Percentiles rank a stretch among this genome's conserved stretches.
phyloP scores from a whole-genome alignment of 192 early-diverging fungal genomes.

The Ambispora gerdemannii region DNA sequence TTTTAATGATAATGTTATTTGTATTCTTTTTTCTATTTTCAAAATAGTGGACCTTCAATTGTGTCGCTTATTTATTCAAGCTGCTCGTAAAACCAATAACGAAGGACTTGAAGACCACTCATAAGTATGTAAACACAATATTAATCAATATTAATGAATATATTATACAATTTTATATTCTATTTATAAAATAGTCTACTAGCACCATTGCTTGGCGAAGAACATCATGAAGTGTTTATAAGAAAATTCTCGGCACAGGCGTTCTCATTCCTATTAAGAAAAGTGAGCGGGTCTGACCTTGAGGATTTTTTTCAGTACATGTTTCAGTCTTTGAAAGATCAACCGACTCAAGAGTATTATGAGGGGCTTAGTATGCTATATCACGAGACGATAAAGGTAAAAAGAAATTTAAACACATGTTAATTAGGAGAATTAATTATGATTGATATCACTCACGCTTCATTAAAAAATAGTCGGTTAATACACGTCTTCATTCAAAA shows the following conservation, averaged over 20 bases:
- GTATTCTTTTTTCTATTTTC: background rate
- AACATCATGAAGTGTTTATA: slow-evolving; percentile 68
- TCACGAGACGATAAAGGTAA: slow-evolving; percentile 77
- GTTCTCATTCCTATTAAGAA: slow-evolving; percentile 86
- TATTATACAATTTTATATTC: background rate
- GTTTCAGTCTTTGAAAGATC: slow-evolving; percentile 42
- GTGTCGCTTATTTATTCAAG: slow-evolving; percentile 90
- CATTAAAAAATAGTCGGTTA: too few relatives aligned
- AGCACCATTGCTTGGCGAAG: slow-evolving; percentile 64
- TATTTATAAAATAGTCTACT: slow-evolving; percentile 50
- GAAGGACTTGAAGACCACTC: slow-evolving; percentile 69
- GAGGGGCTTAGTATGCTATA: slow-evolving; percentile 80
- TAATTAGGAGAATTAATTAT: too few relatives aligned
- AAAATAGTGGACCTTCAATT: slow-evolving; percentile 71
- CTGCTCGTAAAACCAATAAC: slow-evolving; percentile 70
- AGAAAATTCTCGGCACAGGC: slow-evolving; percentile 89
- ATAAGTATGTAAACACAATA: slow-evolving; percentile 44
- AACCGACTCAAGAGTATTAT: slow-evolving; percentile 49
- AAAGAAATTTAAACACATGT: too few relatives aligned
- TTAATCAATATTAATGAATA: background rate
- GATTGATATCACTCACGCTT: too few relatives aligned
- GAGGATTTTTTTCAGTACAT: too few relatives aligned
- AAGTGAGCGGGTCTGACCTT: slow-evolving; percentile 60
- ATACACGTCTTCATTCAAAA: background rate
- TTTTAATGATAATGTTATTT: background rate